Percentiles rank a stretch among this genome's conserved stretches.
phyloP scores from a whole-genome alignment of 2,329 filamentous ascomycete genomes.

The Venturia nashicola region DNA sequence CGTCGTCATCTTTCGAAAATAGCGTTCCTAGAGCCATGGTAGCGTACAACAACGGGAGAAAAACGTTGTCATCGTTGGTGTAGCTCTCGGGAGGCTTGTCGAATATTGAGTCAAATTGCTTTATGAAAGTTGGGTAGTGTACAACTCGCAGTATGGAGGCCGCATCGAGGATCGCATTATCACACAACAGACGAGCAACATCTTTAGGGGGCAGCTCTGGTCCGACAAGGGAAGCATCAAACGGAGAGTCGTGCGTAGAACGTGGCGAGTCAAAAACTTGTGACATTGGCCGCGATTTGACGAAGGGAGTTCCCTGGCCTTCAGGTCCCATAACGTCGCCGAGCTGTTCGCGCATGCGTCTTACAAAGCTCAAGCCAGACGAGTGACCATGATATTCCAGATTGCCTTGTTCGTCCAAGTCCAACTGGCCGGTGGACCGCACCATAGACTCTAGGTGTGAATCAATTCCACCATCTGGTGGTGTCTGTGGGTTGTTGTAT shows the following conservation, averaged over 20 bases:
- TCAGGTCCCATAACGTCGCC: constrained; percentile 60
- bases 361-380: constrained; percentile 80
- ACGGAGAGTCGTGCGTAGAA: constrained; percentile 51
- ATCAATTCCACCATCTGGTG: constrained; percentile 35
- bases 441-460: constrained; percentile 87
- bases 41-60: constrained; percentile 36
- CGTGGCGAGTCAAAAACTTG: constrained; percentile 59
- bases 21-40: constrained; percentile 35
- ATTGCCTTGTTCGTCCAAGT: constrained; percentile 80
- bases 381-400: constrained; percentile 95
- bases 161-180: constrained; percentile 49
- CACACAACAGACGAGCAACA: constrained; percentile 44
- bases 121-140: constrained; percentile 71
- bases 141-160: constrained; percentile 58
- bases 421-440: constrained; percentile 77
- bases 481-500: constrained; percentile 6
- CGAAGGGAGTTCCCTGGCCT: constrained; percentile 44
- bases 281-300: constrained; percentile 40
- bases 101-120: constrained; percentile 66
- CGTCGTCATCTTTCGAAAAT: constrained; percentile 29
- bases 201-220: constrained; percentile 55
- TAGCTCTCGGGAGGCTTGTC: constrained; percentile 43
- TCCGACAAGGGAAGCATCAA: constrained; percentile 39
- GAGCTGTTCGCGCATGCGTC: constrained; percentile 78
- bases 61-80: constrained; percentile 32